These are phyloP conservation scores for Cryptococcus sp. DNA, from an alignment of 1,284 basidiomycete genomes.

Conservation along the genomic window DNA sequence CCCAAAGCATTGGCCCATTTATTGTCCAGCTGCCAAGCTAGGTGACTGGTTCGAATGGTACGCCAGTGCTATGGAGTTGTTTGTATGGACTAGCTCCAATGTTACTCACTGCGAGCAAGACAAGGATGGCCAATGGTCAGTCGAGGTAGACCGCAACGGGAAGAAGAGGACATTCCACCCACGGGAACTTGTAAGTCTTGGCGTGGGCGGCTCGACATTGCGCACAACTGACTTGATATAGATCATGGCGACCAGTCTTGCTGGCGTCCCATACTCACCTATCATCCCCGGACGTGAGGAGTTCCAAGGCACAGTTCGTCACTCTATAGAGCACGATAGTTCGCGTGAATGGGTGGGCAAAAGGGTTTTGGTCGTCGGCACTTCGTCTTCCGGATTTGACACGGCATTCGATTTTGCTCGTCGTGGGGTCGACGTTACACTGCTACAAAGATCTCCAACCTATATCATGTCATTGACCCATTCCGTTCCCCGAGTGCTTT, in stretches of 20 bases:
- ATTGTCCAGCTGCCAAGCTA: slow-evolving; percentile 52
- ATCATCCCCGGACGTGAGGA: slow-evolving; percentile 40
- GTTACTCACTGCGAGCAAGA: slow-evolving; percentile 37
- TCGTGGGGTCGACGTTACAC: slow-evolving; percentile 55
- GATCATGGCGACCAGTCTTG: slow-evolving; percentile 31
- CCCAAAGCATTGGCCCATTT: slow-evolving; percentile 57
- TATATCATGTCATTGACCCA: slow-evolving; percentile 55
- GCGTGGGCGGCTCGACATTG: background rate
- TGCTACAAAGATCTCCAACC: slow-evolving; percentile 60
- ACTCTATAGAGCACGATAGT: slow-evolving; percentile 55
- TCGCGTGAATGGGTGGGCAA: slow-evolving; percentile 55
- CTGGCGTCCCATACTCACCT: slow-evolving; percentile 19
- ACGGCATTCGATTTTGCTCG: slow-evolving; percentile 52
- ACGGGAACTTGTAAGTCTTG: background rate
- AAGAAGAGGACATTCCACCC: background rate
- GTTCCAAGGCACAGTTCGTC: slow-evolving; percentile 55
- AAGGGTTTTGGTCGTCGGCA: slow-evolving; percentile 59
- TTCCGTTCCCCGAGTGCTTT: slow-evolving; percentile 49
- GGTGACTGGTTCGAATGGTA: slow-evolving; percentile 34
- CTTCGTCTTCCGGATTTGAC: slow-evolving; percentile 56
- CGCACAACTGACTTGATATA: background rate
- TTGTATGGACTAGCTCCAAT: slow-evolving; percentile 46
- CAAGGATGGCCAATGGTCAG: background rate
- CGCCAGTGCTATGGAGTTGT: slow-evolving; percentile 28
- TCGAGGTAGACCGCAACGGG: background rate